Conservation (phyloP, 768 basidiomycete species). For the Trametes coccinea region DNA sequence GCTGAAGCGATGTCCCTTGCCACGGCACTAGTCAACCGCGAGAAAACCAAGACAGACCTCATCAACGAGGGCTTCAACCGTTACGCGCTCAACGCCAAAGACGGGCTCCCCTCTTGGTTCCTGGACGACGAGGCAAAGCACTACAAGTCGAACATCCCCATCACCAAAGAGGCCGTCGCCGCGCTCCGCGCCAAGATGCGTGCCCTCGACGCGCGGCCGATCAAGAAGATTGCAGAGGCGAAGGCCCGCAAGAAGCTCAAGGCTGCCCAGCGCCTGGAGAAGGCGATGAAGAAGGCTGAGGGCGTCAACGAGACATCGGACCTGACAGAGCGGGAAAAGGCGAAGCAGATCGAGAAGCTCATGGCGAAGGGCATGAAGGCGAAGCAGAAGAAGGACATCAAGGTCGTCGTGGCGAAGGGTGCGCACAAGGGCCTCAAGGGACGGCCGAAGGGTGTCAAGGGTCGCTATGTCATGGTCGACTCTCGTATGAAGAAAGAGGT, state of each 20-base stretch:
- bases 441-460: conserved; percentile 93
- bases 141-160: conserved; percentile 93
- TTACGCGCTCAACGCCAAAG: conserved; percentile 88
- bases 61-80: conserved; percentile 96
- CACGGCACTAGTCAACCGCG: conserved; percentile 85
- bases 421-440: conserved; percentile 88
- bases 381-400: conserved; percentile 70
- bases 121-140: conserved; percentile 92
- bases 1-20: conserved; percentile 92
- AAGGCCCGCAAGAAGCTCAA: conserved; percentile 96
- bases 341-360: conserved; percentile 87
- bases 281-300: conserved; percentile 95
- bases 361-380: conserved; percentile 79
- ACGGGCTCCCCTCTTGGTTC: conserved; percentile 94
- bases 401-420: conserved; percentile 91
- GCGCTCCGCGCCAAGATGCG: conserved; percentile 87
- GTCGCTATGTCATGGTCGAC: conserved; percentile 93
- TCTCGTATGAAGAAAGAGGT: conserved; percentile 93
- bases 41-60: conserved; percentile 84
- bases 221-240: conserved; percentile 98
- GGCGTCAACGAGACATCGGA: conserved; percentile 86
- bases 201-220: conserved; percentile 92
- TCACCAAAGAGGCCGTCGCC: conserved; percentile 92
- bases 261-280: conserved; percentile 81
- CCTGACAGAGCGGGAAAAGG: conserved; percentile 94